Base-by-base conservation (phyloP, 2,329 filamentous ascomycete genomes). In the Bipolaris victoriae region DNA sequence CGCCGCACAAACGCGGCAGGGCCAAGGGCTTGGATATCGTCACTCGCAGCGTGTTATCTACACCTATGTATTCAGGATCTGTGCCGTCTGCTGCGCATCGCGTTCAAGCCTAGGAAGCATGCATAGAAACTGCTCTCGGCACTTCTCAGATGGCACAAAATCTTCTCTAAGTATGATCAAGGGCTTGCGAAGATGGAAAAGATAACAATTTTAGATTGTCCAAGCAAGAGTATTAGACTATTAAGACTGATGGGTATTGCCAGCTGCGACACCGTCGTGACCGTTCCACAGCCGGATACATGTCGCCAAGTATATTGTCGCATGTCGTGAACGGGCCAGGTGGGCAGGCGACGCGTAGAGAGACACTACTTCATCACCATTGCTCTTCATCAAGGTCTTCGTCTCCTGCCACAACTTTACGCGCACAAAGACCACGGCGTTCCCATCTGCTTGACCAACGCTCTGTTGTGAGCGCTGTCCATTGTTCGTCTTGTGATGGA, bases 21-120 rank as follows among this genome's bases (percentile, higher is more conserved):
- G 45, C 50, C 36, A 33, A 52, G 44, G 29, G 20, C 37, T 49
- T 52, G 50, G 41, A 49, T 33, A 24, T 57, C 49, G 49, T 52
- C 54, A 44, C 43, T 43, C 18, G 13, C 36, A 16, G 36, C 7
- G 29, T 40, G 16, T 26, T 35, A 44, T 55, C 13, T 46, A 46
- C 36, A 24, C 9, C 29, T 5, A 31, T 31, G 29, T 31, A 13
- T 31, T 5, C 29, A 20, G 29, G 16, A 47, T 47, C 29, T 43
- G 9, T 15, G 29, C 29, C 2, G 29, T 13, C 16, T 47, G 11
- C 4, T 22, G 13, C 26, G 13, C 39, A 41, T 41, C 18, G 18
- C 9, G 5, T 36, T 36, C 40, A 26, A 43, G 22, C 11, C 11
- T 41, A 15, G 20, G 13, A 37, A 13, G 11, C 37, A 40, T 20